Evolutionary conservation across 2,329 filamentous ascomycete species (phyloP).

Genomic region (Emergomyces africanus): DNA sequence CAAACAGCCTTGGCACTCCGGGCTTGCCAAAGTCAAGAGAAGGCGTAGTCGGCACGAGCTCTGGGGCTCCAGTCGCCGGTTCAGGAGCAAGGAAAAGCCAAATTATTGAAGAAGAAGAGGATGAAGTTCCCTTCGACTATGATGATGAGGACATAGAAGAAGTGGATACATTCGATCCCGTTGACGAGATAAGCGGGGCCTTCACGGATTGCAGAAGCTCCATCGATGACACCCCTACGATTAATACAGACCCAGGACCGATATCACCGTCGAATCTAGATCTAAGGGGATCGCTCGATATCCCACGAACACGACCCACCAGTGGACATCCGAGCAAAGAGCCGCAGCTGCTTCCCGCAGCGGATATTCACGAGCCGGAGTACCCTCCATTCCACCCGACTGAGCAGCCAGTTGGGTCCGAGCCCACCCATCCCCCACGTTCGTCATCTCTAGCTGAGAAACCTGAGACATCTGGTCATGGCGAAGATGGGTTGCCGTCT

Average conservation of each 20-base stretch:
- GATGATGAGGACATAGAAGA: constrained; percentile 28
- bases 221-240: constrained; percentile 10
- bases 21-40: constrained; percentile 18
- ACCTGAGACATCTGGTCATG: neutral
- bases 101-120: constrained; percentile 34
- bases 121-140: constrained; percentile 12
- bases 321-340: neutral
- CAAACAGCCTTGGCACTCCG: constrained; percentile 22
- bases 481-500: neutral
- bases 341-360: constrained; percentile 9
- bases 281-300: neutral
- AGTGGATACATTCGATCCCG: constrained; percentile 27
- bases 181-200: constrained; percentile 14
- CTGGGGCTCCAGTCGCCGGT: constrained; percentile 12
- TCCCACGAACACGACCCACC: neutral
- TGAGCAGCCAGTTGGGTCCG: constrained; percentile 18
- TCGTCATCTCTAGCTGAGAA: constrained; percentile 23
- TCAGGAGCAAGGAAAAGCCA: constrained; percentile 26
- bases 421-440: constrained; percentile 20
- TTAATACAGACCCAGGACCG: neutral
- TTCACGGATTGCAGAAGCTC: constrained; percentile 13
- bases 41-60: constrained; percentile 15
- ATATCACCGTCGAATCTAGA: neutral
- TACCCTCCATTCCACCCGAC: constrained; percentile 21
- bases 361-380: constrained; percentile 9